Base-by-base conservation (phyloP, 768 basidiomycete genomes). In the Agaricus sinodeliciosus region DNA sequence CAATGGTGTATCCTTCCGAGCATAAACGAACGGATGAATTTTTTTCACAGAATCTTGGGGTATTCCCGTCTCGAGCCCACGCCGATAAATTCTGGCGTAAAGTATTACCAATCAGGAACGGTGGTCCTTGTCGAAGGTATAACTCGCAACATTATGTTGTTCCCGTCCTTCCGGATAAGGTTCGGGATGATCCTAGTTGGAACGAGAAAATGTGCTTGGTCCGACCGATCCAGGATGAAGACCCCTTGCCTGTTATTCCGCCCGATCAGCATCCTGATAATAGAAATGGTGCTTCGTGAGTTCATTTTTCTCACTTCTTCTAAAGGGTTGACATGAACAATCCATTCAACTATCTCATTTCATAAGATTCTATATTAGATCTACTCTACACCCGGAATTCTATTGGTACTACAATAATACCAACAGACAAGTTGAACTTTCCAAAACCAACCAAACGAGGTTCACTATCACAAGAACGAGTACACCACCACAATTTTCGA, bases 11-110 rank as follows among this genome's bases (percentile, higher is more conserved):
- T 27, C 43, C 25, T 11, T 22, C n/a, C n/a, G n/a, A n/a, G n/a
- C n/a, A n/a, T n/a, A n/a, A n/a, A n/a, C n/a, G n/a, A n/a, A n/a
- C n/a, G n/a, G n/a, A n/a, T n/a, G n/a, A n/a, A n/a, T n/a, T n/a
- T n/a, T n/a, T n/a, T n/a, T n/a, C n/a, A 4, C 13, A 49, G 49
- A 16, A 27, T 28, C 16, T 49, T 2, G 49, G 40, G 16, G 49
- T 37, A 28, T 49, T 49, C 18, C 39, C 37, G 1, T 27, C 49
- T 9, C 49, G 49, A 28, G 18, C 49, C 3, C 26, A 39, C 40
- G 49, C 49, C 8, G 49, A 49, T 26, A 31, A 42, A 31, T 41
- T 31, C 9, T 49, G 49, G 49, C 49, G 49, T 11, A n/a, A n/a
- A 15, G 8, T 49, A 15, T 37, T 41, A 22, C 18, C 8, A 12